Evolutionary conservation across 805 yeast species (phyloP).

Genomic region (Barnettozyma botsteinii): DNA sequence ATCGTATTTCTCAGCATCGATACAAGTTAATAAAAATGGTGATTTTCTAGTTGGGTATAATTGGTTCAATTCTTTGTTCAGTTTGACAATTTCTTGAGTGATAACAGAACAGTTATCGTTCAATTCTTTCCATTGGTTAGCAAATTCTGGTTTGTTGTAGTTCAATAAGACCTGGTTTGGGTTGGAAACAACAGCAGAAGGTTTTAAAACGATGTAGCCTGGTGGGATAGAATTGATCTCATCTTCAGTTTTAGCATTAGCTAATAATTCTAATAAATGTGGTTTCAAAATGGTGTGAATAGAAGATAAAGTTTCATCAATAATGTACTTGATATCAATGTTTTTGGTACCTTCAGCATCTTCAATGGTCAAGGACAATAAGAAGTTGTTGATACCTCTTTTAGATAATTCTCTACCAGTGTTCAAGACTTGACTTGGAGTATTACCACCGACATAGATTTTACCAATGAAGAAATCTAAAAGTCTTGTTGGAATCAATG

Average conservation of each 20-base stretch:
- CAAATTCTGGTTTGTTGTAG: constrained; percentile 48
- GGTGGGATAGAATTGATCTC: constrained; percentile 71
- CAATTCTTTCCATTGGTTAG: constrained; percentile 49
- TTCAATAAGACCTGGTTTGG: constrained; percentile 70
- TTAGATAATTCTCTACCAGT: constrained; percentile 63
- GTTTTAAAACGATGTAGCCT: constrained; percentile 89
- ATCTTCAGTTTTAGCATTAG: constrained; percentile 40
- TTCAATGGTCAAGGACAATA: constrained; percentile 91
- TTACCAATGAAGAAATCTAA: constrained; percentile 72
- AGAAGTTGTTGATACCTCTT: constrained; percentile 87
- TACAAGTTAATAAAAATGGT: constrained; percentile 70
- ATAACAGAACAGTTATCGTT: constrained; percentile 61
- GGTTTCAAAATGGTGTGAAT: constrained; percentile 65
- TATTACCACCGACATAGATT: constrained; percentile 88
- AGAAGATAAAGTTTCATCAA: constrained; percentile 59
- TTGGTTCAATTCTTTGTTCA: constrained; percentile 43
- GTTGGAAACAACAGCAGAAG: constrained; percentile 78
- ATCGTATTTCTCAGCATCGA: constrained; percentile 89
- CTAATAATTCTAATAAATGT: constrained; percentile 41
- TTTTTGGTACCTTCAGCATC: constrained; percentile 77
- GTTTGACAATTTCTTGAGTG: constrained; percentile 48
- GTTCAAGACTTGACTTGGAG: constrained; percentile 56
- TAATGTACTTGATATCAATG: constrained; percentile 52
- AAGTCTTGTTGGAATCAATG: constrained; percentile 65
- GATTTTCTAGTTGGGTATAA: constrained; percentile 59